Conservation (phyloP, 345 rosid genomes). For the Punica granatum region DNA sequence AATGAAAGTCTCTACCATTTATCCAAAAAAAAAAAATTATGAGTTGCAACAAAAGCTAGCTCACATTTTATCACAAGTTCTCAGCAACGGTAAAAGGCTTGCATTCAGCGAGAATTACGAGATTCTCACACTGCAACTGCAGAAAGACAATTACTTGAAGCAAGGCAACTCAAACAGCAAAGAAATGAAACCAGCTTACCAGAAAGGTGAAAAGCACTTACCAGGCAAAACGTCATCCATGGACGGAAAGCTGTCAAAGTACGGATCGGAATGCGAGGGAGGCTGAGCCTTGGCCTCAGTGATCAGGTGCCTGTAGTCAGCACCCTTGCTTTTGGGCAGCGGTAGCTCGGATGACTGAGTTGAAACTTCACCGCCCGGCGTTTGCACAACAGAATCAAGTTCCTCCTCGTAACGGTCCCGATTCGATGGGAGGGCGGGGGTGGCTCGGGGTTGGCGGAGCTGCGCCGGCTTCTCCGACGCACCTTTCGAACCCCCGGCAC, state of each 20-base stretch:
- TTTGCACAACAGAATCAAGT: conserved; percentile 20
- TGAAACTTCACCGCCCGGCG: conserved; percentile 11
- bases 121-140: too few species aligned
- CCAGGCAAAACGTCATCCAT: conserved; percentile 57
- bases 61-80: too few species aligned
- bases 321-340: conserved; percentile 77
- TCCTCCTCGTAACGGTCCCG: conserved; percentile 69
- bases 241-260: conserved; percentile 29
- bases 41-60: too few species aligned
- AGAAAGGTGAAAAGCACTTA: conserved; percentile 12
- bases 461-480: conserved; percentile 28
- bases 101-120: background rate
- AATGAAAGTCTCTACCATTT: too few species aligned
- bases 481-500: conserved; percentile 21
- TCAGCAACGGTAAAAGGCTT: background rate
- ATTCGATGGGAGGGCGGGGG: conserved; percentile 57
- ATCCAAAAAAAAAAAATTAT: too few species aligned
- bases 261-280: conserved; percentile 17
- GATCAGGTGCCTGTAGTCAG: conserved; percentile 55
- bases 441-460: conserved; percentile 20
- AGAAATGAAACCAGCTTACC: background rate
- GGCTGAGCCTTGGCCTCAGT: conserved; percentile 62
- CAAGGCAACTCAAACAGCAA: background rate
- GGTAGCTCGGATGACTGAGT: conserved; percentile 23
- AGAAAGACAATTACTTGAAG: background rate